Evolutionary conservation across 352 stramenopile genomes (phyloP).

Genomic region (Phytopythium sindhum): DNA sequence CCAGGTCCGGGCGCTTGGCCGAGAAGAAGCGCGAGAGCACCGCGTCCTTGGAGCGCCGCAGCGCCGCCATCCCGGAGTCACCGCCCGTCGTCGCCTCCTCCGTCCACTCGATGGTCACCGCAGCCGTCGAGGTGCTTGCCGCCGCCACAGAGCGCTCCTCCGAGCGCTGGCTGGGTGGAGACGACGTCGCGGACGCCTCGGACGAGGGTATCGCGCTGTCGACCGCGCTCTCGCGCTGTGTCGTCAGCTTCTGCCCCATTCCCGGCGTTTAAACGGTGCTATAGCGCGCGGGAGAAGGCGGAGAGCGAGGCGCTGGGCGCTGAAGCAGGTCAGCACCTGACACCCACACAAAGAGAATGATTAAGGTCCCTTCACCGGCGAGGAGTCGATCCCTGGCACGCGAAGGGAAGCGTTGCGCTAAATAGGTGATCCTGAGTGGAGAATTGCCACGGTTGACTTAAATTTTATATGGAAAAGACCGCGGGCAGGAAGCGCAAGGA

Average conservation of each 20-base stretch:
- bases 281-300: neutral
- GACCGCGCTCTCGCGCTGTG: neutral
- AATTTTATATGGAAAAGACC: neutral
- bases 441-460: neutral
- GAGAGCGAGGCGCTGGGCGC: neutral
- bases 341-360: neutral
- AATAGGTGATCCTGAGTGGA: no score
- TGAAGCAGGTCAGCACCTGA: no score
- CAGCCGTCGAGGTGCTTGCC: neutral
- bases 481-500: neutral
- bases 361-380: no score
- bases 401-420: no score
- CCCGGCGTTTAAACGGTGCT: neutral
- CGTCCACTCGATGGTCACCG: neutral
- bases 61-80: neutral
- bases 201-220: neutral
- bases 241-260: slow-evolving; percentile 7
- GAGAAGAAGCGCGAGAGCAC: slow-evolving; percentile 10
- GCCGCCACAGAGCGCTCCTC: neutral
- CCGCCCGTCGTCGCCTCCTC: neutral
- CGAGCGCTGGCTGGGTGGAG: neutral
- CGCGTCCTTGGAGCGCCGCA: neutral
- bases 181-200: neutral
- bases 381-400: no score
- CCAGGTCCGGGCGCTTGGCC: neutral